These are phyloP conservation scores for Mollisiaceae sp. DNA, from an alignment of 2,329 filamentous ascomycete species.

Conservation along the genomic window DNA sequence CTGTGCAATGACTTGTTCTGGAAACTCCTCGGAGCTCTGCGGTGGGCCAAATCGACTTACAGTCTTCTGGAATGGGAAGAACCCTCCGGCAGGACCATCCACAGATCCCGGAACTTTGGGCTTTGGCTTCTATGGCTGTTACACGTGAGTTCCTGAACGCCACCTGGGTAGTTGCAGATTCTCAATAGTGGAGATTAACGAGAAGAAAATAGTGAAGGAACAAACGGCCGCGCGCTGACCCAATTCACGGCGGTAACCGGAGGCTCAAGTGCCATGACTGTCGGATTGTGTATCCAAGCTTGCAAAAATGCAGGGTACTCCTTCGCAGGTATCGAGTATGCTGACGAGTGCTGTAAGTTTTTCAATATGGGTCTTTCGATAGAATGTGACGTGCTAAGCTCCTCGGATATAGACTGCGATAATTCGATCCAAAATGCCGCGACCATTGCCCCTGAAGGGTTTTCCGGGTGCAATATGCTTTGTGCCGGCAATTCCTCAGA, in stretches of 20 bases:
- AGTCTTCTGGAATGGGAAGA: constrained; percentile 38
- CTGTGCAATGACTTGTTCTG: constrained; percentile 34
- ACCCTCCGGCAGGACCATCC: constrained; percentile 26
- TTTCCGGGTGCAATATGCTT: constrained; percentile 35
- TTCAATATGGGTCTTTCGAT: constrained; percentile 31
- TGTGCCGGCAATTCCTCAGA: constrained; percentile 31
- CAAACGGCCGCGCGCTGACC: constrained; percentile 28
- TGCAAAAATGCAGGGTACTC: constrained; percentile 41
- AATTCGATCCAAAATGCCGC: constrained; percentile 21
- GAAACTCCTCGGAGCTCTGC: constrained; percentile 33
- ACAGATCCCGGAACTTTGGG: constrained; percentile 29
- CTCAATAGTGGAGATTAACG: constrained; percentile 8
- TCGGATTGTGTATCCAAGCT: constrained; percentile 32
- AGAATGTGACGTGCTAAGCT: not conserved
- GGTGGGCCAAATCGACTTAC: constrained; percentile 42
- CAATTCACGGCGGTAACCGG: constrained; percentile 25
- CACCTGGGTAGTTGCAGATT: constrained; percentile 3
- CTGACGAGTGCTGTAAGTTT: constrained; percentile 49
- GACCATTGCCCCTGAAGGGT: constrained; percentile 19
- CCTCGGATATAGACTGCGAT: constrained; percentile 19
- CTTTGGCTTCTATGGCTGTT: constrained; percentile 35
- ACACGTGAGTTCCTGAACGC: constrained; percentile 31
- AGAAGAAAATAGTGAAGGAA: constrained; percentile 27
- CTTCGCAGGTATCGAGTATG: constrained; percentile 54
- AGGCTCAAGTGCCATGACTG: constrained; percentile 26